Evolutionary conservation across 1,284 basidiomycete species (phyloP).

Genomic region (Peniophora sp.): DNA sequence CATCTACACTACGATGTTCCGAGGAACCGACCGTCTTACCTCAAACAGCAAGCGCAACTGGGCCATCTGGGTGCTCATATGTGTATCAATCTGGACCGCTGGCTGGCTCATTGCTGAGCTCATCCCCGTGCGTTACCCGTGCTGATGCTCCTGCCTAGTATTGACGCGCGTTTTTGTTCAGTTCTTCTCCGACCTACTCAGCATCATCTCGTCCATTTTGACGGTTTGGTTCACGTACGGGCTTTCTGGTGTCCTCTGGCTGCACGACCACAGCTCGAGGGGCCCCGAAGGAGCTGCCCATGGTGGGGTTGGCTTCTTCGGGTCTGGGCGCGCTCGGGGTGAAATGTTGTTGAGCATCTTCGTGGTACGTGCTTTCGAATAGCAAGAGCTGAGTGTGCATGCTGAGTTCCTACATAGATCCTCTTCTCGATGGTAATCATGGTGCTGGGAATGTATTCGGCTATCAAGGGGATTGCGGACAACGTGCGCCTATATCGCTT

Average conservation of each 20-base stretch:
- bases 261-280: conserved; percentile 5
- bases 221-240: conserved; percentile 8
- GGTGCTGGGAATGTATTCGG: conserved; percentile 6
- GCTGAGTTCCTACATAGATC: background rate
- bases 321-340: background rate
- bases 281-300: background rate
- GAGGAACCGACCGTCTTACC: conserved; percentile 2
- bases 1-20: conserved; percentile 7
- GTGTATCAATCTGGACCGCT: conserved; percentile 2
- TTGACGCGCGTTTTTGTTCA: background rate
- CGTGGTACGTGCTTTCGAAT: conserved; percentile 1
- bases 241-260: conserved; percentile 6
- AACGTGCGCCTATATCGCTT: conserved; percentile 1
- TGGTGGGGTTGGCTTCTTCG: conserved; percentile 1
- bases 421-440: conserved; percentile 6
- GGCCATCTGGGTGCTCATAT: conserved; percentile 4
- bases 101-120: conserved; percentile 6
- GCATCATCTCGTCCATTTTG: conserved; percentile 6
- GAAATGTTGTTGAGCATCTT: conserved; percentile 3
- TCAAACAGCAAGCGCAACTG: conserved; percentile 4
- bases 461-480: conserved; percentile 4
- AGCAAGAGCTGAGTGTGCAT: background rate
- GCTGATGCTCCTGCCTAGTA: background rate
- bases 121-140: background rate
- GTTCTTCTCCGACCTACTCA: conserved; percentile 8